Evolutionary conservation across 306 rosid genomes (phyloP).

Genomic region (Purshia tridentata): DNA sequence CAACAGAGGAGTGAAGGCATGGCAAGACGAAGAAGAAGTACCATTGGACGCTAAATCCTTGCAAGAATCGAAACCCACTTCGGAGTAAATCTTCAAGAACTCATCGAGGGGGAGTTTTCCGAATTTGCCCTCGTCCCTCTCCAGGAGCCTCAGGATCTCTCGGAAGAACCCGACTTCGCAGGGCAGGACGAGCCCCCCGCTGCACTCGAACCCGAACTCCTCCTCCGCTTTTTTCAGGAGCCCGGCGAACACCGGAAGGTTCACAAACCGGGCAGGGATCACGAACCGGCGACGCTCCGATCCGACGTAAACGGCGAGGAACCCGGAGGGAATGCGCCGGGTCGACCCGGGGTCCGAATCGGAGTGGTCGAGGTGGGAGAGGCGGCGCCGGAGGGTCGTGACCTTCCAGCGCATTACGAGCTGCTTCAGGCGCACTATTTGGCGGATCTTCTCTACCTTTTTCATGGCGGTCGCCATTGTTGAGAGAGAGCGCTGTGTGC

Average conservation of each 20-base stretch:
- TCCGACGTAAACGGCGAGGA: constrained; percentile 47
- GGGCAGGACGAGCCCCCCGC: constrained; percentile 22
- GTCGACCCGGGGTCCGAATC: not conserved
- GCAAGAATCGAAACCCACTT: constrained; percentile 29
- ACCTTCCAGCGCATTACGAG: constrained; percentile 33
- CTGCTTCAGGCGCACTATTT: constrained; percentile 43
- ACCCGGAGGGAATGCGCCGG: constrained; percentile 36
- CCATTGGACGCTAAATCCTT: constrained; percentile 24
- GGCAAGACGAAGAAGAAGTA: not conserved
- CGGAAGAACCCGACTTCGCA: constrained; percentile 18
- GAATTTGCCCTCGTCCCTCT: not conserved
- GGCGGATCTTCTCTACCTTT: constrained; percentile 46
- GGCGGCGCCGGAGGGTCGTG: constrained; percentile 18
- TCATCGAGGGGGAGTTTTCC: constrained; percentile 7
- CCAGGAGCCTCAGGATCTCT: not conserved
- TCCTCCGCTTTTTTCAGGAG: constrained; percentile 42
- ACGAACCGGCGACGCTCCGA: constrained; percentile 37
- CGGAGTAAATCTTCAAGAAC: constrained; percentile 23
- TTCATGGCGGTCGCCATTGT: constrained; percentile 37
- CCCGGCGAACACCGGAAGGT: constrained; percentile 38
- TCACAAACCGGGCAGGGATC: constrained; percentile 49
- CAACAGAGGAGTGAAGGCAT: constrained; percentile 31
- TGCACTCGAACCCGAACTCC: constrained; percentile 40
- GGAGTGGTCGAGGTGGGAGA: not conserved
- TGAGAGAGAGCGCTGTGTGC: not conserved